These are phyloP conservation scores for Trichoderma atrobrunneum DNA, from an alignment of 2,329 filamentous ascomycete species.

Conservation along the genomic window DNA sequence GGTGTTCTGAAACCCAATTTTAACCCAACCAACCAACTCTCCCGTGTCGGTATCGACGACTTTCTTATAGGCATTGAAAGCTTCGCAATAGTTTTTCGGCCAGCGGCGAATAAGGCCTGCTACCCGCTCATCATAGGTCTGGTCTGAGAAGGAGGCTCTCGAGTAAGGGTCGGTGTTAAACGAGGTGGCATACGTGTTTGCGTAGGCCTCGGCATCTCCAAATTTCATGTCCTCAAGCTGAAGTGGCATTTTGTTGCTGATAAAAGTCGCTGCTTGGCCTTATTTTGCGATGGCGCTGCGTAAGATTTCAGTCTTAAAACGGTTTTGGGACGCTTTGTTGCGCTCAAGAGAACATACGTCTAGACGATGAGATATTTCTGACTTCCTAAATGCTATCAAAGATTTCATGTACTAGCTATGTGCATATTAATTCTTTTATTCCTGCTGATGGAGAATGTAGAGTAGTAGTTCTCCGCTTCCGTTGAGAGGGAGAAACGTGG, in stretches of 20 bases:
- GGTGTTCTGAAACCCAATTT: not conserved
- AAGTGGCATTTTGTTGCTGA: not conserved
- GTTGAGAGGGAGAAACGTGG: not conserved
- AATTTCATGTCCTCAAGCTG: not conserved
- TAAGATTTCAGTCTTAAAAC: not conserved
- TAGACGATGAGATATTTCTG: not conserved
- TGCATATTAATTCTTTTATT: not conserved
- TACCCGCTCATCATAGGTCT: not conserved
- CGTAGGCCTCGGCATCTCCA: not conserved
- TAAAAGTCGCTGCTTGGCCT: accelerated
- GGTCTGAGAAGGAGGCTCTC: not conserved
- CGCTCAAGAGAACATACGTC: not conserved
- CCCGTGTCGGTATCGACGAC: not conserved
- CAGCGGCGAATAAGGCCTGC: not conserved
- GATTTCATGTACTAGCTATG: not conserved
- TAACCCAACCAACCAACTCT: not conserved
- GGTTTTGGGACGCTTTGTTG: not conserved
- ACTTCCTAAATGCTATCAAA: not conserved
- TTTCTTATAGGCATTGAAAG: not conserved
- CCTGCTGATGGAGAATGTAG: no score
- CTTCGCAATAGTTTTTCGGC: not conserved
- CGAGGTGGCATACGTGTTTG: not conserved
- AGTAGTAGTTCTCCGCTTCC: not conserved
- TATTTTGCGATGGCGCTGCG: not conserved
- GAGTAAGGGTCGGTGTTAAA: not conserved